Percentiles rank a stretch among this genome's conserved stretches.
phyloP scores from a whole-genome alignment of 2,329 filamentous ascomycete species.

The Pseudogymnoascus sp. region DNA sequence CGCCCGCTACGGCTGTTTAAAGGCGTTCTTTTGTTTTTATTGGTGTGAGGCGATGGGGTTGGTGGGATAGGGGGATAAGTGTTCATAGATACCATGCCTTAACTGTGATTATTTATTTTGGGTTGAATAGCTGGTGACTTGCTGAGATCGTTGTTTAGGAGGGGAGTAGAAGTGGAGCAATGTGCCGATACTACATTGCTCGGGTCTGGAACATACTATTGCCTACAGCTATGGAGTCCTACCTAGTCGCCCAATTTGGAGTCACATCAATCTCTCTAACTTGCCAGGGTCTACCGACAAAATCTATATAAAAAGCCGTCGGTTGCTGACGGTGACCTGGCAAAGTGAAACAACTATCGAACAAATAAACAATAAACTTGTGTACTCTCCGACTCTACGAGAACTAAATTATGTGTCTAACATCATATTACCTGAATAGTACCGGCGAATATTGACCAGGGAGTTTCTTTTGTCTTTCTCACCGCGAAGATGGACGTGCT shows the following conservation, averaged over 20 bases:
- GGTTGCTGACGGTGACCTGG: too few relatives aligned
- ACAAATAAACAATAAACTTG: too few relatives aligned
- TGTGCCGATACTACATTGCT: not conserved
- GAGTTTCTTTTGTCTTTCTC: not conserved
- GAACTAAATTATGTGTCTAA: not conserved
- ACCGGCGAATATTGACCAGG: not conserved
- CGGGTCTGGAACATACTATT: not conserved
- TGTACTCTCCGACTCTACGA: too few relatives aligned
- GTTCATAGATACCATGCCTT: constrained; percentile 1
- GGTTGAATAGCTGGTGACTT: not conserved
- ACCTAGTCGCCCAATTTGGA: not conserved
- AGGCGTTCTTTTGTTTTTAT: not conserved
- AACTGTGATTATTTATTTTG: not conserved
- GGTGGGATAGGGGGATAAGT: not conserved
- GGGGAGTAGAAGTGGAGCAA: not conserved
- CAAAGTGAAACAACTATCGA: too few relatives aligned
- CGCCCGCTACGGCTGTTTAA: not conserved
- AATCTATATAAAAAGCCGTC: too few relatives aligned
- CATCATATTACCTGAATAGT: not conserved
- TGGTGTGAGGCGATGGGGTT: not conserved
- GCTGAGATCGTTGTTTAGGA: not conserved
- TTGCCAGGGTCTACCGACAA: too few relatives aligned
- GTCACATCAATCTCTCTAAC: too few relatives aligned
- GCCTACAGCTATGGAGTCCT: not conserved
- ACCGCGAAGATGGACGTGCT: not conserved